phyloP scores from a whole-genome alignment of 2,329 filamentous ascomycete species.

The Verticillium dahliae region DNA sequence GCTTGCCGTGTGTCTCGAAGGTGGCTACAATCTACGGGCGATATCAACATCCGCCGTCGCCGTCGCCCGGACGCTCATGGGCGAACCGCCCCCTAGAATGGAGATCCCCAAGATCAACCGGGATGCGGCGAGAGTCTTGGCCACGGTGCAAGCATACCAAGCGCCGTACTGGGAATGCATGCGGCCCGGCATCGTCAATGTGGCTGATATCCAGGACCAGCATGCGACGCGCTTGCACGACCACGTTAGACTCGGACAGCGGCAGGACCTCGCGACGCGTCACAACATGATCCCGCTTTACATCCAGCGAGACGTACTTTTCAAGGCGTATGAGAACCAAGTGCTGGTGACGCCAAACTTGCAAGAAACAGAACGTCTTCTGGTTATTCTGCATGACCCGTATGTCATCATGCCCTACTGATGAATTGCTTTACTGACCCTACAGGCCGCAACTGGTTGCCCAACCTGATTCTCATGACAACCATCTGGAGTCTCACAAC shows the following conservation, averaged over 20 bases:
- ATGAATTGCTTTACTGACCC: neutral
- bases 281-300: conserved; percentile 75
- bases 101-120: conserved; percentile 49
- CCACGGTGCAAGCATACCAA: conserved; percentile 53
- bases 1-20: conserved; percentile 87
- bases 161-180: conserved; percentile 83
- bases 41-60: conserved; percentile 90
- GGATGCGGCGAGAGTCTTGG: conserved; percentile 49
- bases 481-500: conserved; percentile 74
- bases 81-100: conserved; percentile 72
- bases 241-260: conserved; percentile 71
- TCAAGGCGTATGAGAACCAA: conserved; percentile 77
- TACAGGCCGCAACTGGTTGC: conserved; percentile 63
- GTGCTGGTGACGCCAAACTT: conserved; percentile 75
- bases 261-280: conserved; percentile 61
- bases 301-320: conserved; percentile 67
- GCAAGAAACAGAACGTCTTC: conserved; percentile 56
- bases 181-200: conserved; percentile 57
- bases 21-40: conserved; percentile 88
- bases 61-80: conserved; percentile 90
- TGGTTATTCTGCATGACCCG: conserved; percentile 90
- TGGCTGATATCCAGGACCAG: conserved; percentile 43
- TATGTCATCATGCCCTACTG: conserved; percentile 23
- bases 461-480: conserved; percentile 62
- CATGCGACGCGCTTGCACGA: conserved; percentile 66